Conservation (phyloP, 768 basidiomycete species). For the Leccinum uliginosum region DNA sequence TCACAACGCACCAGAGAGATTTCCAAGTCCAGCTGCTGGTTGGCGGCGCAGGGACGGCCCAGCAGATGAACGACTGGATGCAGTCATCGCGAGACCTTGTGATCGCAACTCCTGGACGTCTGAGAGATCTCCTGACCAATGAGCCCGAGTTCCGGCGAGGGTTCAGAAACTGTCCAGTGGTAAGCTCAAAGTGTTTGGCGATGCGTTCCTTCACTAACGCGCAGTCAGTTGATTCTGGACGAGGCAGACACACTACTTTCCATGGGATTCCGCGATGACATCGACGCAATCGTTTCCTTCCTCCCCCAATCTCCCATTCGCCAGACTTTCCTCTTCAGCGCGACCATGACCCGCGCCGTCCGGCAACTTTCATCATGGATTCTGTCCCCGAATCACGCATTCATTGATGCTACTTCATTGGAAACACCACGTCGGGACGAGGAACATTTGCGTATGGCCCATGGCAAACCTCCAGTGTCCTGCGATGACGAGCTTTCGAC, state of each 20-base stretch:
- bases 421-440: constrained; percentile 23
- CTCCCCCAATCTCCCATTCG: constrained; percentile 62
- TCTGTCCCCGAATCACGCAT: constrained; percentile 57
- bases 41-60: constrained; percentile 65
- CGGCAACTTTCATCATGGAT: constrained; percentile 62
- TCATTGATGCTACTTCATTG: constrained; percentile 67
- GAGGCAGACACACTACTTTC: constrained; percentile 90
- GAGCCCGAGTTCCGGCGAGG: constrained; percentile 52
- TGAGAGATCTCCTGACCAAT: constrained; percentile 65
- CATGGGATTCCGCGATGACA: constrained; percentile 88
- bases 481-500: constrained; percentile 38
- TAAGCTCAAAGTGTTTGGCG: constrained; percentile 31
- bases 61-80: constrained; percentile 67
- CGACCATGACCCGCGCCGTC: constrained; percentile 73
- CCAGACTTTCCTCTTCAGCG: constrained; percentile 92
- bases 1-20: constrained; percentile 56
- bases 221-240: constrained; percentile 74
- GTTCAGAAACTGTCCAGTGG: constrained; percentile 54
- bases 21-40: constrained; percentile 72
- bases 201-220: constrained; percentile 2
- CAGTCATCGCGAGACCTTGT: constrained; percentile 70
- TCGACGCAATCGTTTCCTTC: constrained; percentile 62
- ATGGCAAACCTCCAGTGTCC: neutral
- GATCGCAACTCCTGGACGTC: constrained; percentile 85
- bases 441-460: neutral